A percentile compares a stretch with the other conserved stretches of the same genome.
Conservation (phyloP, 2,329 filamentous ascomycete species). For the Leptographium galeiforme region DNA sequence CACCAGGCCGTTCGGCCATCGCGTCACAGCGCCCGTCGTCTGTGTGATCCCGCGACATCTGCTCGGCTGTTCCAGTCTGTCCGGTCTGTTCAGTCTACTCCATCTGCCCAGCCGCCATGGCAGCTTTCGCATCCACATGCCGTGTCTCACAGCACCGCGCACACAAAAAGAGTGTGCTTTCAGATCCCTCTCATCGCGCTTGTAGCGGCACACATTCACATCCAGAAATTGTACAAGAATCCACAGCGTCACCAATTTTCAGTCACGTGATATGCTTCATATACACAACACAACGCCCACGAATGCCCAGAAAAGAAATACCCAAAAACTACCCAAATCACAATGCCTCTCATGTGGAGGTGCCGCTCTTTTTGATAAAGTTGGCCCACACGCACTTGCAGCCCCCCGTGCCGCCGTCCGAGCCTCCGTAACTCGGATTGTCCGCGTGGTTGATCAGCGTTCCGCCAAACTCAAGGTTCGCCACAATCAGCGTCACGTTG, state of each 20-base stretch:
- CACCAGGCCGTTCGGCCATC: constrained; percentile 9
- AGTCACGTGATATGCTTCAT: too few species aligned
- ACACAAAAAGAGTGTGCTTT: too few species aligned
- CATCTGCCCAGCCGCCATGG: too few species aligned
- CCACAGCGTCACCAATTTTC: too few species aligned
- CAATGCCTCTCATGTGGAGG: constrained; percentile 1
- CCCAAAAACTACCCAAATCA: neutral
- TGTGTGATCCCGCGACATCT: neutral
- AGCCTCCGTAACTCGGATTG: constrained; percentile 39
- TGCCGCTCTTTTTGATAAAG: constrained; percentile 20
- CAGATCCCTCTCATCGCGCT: too few species aligned
- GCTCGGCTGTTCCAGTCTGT: neutral
- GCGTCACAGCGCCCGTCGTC: neutral
- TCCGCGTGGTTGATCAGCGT: constrained; percentile 35
- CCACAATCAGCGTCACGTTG: constrained; percentile 30
- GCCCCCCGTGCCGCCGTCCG: constrained; percentile 50
- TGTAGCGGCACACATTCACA: too few species aligned
- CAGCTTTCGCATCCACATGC: neutral
- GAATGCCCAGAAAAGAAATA: too few species aligned
- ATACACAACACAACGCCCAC: too few species aligned
- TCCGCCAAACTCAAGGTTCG: constrained; percentile 37
- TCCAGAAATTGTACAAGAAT: too few species aligned
- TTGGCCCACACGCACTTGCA: constrained; percentile 51
- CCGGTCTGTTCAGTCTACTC: too few species aligned
- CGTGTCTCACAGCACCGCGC: too few species aligned